phyloP scores from a whole-genome alignment of 139 green algal genomes.

The Micractinium conductrix region DNA sequence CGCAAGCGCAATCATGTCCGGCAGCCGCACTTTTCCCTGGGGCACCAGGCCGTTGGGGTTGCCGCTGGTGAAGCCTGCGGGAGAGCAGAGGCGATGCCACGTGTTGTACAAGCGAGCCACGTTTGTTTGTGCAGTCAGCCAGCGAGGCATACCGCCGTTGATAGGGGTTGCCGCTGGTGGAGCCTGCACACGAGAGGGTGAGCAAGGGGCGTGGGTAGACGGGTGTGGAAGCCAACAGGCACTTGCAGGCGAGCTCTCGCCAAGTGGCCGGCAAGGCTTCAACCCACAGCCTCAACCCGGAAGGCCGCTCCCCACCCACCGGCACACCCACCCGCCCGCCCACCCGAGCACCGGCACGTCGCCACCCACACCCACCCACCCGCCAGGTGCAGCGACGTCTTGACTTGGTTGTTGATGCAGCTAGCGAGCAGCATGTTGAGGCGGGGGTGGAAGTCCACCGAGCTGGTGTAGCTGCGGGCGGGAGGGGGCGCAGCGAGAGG shows the following conservation, averaged over 20 bases:
- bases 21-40: constrained; percentile 2
- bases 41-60: constrained; percentile 2
- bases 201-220: too few relatives aligned
- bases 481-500: constrained; percentile 26
- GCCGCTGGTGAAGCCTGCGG: constrained; percentile 22
- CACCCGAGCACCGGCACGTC: too few relatives aligned
- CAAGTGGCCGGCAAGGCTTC: too few relatives aligned
- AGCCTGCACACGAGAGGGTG: too few relatives aligned
- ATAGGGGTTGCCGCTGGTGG: too few relatives aligned
- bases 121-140: not conserved
- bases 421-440: constrained; percentile 49
- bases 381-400: constrained; percentile 16
- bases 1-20: constrained; percentile 11
- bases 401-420: constrained; percentile 23
- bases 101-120: too few relatives aligned
- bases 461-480: constrained; percentile 53
- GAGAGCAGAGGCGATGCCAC: not conserved
- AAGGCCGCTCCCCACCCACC: too few relatives aligned
- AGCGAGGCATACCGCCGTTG: too few relatives aligned
- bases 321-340: too few relatives aligned
- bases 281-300: too few relatives aligned
- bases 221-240: too few relatives aligned
- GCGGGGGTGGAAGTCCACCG: constrained; percentile 58
- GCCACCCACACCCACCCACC: not conserved
- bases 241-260: too few relatives aligned